These are phyloP conservation scores for Rhizoctonia solani DNA, from an alignment of 1,284 basidiomycete species.

Conservation along the genomic window DNA sequence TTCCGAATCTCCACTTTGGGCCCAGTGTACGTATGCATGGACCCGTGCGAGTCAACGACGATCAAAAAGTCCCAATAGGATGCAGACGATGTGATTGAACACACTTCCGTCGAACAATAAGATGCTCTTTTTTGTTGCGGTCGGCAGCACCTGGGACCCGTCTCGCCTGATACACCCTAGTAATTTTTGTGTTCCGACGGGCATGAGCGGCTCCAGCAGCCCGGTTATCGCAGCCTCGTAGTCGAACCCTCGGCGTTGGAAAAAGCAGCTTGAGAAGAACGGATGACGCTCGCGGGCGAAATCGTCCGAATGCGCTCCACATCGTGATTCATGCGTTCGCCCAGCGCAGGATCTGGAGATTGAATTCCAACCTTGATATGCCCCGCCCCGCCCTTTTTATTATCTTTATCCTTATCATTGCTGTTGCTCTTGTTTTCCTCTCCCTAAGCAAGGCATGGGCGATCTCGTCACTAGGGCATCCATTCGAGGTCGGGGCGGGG, in stretches of 20 bases:
- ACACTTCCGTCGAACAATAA: constrained; percentile 6
- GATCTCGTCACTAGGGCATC: constrained; percentile 12
- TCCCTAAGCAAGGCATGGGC: constrained; percentile 10
- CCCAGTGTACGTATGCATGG: not conserved
- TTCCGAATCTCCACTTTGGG: not conserved
- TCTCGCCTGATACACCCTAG: not conserved
- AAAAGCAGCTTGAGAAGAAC: constrained; percentile 7
- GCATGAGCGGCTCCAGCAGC: constrained; percentile 25
- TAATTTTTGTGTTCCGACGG: constrained; percentile 11
- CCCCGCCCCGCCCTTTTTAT: not conserved
- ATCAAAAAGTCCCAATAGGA: constrained; percentile 8
- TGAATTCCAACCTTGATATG: constrained; percentile 5
- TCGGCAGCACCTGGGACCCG: not conserved
- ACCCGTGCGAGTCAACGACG: not conserved
- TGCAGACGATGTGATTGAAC: not conserved
- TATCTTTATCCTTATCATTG: too few relatives aligned
- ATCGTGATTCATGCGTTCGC: constrained; percentile 4
- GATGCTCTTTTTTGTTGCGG: constrained; percentile 9
- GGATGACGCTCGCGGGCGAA: constrained; percentile 21
- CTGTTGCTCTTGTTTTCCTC: not conserved
- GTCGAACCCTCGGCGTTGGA: not conserved
- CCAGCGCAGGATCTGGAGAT: not conserved
- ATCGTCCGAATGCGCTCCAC: constrained; percentile 17
- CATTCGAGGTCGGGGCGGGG: constrained; percentile 5
- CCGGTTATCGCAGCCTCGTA: not conserved